Evolutionary conservation across 73 alveolate genomes (phyloP).

Genomic region (Symbiodinium natans): DNA sequence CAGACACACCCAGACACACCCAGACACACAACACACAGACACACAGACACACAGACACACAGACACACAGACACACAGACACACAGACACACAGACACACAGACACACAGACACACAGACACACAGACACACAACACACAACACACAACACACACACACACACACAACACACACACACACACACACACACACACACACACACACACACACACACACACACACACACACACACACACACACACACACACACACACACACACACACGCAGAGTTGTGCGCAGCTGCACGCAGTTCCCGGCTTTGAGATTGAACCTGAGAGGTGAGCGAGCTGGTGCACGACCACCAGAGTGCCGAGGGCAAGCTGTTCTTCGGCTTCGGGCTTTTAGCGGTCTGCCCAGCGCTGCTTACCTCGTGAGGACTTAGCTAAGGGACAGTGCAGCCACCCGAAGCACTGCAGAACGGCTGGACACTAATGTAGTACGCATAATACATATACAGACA

Average conservation of each 20-base stretch:
- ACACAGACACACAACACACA: no score
- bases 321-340: neutral
- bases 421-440: no score
- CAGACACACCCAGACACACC: no score
- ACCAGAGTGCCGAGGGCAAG: neutral
- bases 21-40: no score
- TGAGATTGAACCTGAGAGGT: neutral
- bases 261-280: neutral
- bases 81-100: constrained; percentile 18
- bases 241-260: neutral
- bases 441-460: no score
- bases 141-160: no score
- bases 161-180: no score
- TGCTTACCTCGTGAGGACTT: neutral
- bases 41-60: neutral
- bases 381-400: neutral
- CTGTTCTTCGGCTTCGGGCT: neutral
- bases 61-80: constrained; percentile 12
- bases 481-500: no score
- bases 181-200: neutral
- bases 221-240: neutral
- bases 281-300: neutral
- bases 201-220: neutral
- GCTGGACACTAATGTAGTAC: no score
- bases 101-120: constrained; percentile 28